A percentile compares a stretch with the other conserved stretches of the same genome.
phyloP scores from a whole-genome alignment of 176 grass and related monocot species.

The Stipa capillata region DNA sequence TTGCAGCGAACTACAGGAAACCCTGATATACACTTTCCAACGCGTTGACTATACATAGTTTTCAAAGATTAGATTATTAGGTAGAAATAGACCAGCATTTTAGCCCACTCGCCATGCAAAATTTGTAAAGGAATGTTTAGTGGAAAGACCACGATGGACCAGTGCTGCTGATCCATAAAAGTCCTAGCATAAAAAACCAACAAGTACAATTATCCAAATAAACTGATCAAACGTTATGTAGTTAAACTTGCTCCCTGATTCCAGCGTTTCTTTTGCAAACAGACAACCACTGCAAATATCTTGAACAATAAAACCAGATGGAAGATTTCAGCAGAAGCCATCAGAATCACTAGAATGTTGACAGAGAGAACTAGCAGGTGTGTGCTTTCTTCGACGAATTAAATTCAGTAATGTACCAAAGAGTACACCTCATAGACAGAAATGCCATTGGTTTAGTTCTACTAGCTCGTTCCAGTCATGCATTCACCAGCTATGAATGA shows the following conservation, averaged over 20 bases:
- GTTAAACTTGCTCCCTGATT: background rate
- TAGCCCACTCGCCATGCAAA: slow-evolving; percentile 19
- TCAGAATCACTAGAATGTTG: background rate
- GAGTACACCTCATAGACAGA: background rate
- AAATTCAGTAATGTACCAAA: background rate
- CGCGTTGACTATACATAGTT: slow-evolving; percentile 11
- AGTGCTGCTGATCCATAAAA: slow-evolving; percentile 2
- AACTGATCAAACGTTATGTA: background rate
- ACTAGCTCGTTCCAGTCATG: background rate
- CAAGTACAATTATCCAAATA: background rate
- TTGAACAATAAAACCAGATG: background rate
- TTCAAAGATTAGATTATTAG: slow-evolving; percentile 29
- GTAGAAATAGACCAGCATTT: slow-evolving; percentile 29
- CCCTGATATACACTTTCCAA: slow-evolving; percentile 29
- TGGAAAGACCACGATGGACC: slow-evolving; percentile 24
- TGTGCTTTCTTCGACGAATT: background rate
- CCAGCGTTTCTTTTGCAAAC: background rate
- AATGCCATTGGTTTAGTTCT: background rate
- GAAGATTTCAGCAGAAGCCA: background rate
- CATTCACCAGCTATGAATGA: background rate
- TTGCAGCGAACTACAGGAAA: slow-evolving; percentile 16
- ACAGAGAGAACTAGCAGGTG: background rate
- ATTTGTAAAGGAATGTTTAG: slow-evolving; percentile 4
- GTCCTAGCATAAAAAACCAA: background rate
- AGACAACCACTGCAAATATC: background rate